A percentile compares a stretch with the other conserved stretches of the same genome.
These are phyloP conservation scores for Scutellaria barbata DNA, from an alignment of 257 asterid species.

Conservation along the genomic window DNA sequence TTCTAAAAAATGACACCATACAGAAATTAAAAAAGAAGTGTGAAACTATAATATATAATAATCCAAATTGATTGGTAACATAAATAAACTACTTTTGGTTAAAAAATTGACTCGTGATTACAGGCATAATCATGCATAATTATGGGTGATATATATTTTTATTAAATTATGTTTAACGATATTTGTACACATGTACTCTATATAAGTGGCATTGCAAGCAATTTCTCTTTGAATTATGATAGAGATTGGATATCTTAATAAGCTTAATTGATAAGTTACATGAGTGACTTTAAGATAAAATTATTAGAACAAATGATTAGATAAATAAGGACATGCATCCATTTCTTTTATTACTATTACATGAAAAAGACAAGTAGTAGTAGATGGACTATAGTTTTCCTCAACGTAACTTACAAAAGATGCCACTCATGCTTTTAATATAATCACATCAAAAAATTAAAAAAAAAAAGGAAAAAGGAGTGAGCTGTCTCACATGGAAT, in stretches of 20 bases:
- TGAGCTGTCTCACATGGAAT: slow-evolving; percentile 51
- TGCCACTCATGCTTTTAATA: neutral
- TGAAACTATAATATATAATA: no score
- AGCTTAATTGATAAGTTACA: neutral
- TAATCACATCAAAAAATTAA: slow-evolving; percentile 24
- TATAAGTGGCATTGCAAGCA: no score
- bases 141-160: no score
- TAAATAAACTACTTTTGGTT: no score
- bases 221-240: neutral
- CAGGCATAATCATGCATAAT: no score
- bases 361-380: slow-evolving; percentile 26
- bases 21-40: no score
- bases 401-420: neutral
- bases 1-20: no score
- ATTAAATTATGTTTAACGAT: no score
- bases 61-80: no score
- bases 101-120: no score
- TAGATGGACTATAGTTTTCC: slow-evolving; percentile 25
- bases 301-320: neutral
- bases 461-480: neutral
- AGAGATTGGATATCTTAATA: slow-evolving; percentile 8
- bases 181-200: no score
- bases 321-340: neutral
- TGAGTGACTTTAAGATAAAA: neutral
- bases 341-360: neutral